phyloP scores from a whole-genome alignment of 129 eudicot genomes.

The Arctium minus region DNA sequence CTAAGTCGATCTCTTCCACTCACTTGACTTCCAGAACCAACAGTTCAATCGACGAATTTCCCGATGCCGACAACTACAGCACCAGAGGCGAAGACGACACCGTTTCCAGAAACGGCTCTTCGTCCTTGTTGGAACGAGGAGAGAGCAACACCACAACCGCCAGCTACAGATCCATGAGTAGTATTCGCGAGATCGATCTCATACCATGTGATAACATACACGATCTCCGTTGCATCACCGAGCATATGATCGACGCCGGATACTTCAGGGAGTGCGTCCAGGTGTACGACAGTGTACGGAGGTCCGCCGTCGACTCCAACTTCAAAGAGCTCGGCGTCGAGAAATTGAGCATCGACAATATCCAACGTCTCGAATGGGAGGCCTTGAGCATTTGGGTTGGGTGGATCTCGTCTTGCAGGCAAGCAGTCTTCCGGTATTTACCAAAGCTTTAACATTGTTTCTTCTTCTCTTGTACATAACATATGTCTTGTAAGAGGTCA shows the following conservation, averaged over 20 bases:
- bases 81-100: constrained; percentile 19
- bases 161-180: constrained; percentile 53
- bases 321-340: constrained; percentile 47
- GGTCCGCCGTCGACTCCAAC: constrained; percentile 36
- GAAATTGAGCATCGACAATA: constrained; percentile 58
- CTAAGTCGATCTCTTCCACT: too few species aligned
- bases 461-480: too few species aligned
- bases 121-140: constrained; percentile 19
- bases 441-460: too few species aligned
- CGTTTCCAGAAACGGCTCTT: background rate
- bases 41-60: constrained; percentile 27
- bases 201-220: constrained; percentile 38
- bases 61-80: constrained; percentile 1
- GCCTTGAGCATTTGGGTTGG: constrained; percentile 18
- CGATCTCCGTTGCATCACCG: constrained; percentile 61
- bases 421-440: too few species aligned
- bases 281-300: constrained; percentile 64
- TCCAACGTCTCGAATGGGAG: constrained; percentile 63
- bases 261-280: constrained; percentile 60
- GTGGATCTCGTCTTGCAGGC: background rate
- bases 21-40: background rate
- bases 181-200: constrained; percentile 70
- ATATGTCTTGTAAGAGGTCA: too few species aligned
- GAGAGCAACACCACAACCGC: constrained; percentile 28
- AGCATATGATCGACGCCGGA: constrained; percentile 60